phyloP scores from a whole-genome alignment of 305 asterid genomes.

The Solanum hybrid region DNA sequence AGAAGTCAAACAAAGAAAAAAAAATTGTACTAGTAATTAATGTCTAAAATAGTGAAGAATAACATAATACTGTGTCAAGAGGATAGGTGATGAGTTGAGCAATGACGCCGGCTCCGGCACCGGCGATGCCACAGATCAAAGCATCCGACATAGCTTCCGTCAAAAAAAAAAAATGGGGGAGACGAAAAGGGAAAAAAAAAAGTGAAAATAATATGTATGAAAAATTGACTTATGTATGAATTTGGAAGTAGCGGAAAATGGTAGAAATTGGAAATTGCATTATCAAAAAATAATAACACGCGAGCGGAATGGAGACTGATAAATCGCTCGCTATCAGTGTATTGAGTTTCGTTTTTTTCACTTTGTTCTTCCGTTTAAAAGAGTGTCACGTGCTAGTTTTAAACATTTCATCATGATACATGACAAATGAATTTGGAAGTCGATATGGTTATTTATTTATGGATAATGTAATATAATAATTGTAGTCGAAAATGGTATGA shows the following conservation, averaged over 20 bases:
- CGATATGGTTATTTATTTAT: background rate
- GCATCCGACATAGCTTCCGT: constrained; percentile 66
- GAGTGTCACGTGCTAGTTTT: background rate
- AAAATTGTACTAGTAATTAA: background rate
- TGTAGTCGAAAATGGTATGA: background rate
- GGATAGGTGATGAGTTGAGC: constrained; percentile 96
- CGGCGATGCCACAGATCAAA: constrained; percentile 92
- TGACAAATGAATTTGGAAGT: background rate
- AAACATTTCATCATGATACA: background rate
- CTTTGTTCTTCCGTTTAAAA: background rate
- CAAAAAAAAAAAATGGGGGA: background rate
- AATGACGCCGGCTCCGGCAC: constrained; percentile 92
- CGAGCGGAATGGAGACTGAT: background rate
- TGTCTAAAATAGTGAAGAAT: background rate
- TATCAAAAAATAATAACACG: background rate
- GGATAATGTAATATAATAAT: too few relatives aligned
- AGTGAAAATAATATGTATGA: background rate
- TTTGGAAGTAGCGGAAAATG: background rate
- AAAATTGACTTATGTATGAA: background rate
- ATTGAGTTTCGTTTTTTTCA: background rate
- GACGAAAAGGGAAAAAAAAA: background rate
- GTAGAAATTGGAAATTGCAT: background rate
- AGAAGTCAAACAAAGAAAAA: background rate
- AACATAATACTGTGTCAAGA: constrained; percentile 59
- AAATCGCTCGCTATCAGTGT: background rate